Conservation (phyloP, 257 asterid genomes). For the Solanum appendiculatum region DNA sequence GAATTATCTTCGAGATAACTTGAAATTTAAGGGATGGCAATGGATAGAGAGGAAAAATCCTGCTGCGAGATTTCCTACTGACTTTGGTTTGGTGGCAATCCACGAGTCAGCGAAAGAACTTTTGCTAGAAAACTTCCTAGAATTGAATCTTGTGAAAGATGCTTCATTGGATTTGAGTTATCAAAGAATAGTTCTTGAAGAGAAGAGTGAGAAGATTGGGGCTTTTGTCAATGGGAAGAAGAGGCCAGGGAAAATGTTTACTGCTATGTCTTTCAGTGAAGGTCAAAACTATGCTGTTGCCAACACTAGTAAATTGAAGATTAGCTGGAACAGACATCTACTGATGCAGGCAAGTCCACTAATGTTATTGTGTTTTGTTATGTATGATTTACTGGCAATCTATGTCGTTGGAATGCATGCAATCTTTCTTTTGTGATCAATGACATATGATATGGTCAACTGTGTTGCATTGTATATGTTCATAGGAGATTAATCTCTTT, state of each 20-base stretch:
- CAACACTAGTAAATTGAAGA: conserved; percentile 20
- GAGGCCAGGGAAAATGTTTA: conserved; percentile 87
- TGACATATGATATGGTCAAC: neutral
- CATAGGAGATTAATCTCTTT: neutral
- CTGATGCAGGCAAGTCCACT: conserved; percentile 58
- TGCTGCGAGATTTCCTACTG: conserved; percentile 73
- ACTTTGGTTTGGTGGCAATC: conserved; percentile 70
- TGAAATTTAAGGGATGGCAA: conserved; percentile 62
- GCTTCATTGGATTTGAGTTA: conserved; percentile 73
- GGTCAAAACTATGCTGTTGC: conserved; percentile 3
- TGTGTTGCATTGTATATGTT: neutral
- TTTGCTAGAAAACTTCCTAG: conserved; percentile 46
- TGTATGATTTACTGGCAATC: neutral
- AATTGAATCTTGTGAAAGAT: conserved; percentile 75
- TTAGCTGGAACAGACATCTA: conserved; percentile 54
- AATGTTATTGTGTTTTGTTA: neutral
- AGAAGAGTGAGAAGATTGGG: conserved; percentile 26
- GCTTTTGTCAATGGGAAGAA: conserved; percentile 57
- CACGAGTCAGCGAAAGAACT: conserved; percentile 33
- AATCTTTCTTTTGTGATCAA: neutral
- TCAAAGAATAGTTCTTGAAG: conserved; percentile 51
- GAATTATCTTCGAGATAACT: conserved; percentile 42
- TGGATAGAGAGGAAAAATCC: conserved; percentile 85
- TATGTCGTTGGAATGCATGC: neutral
- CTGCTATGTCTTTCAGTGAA: conserved; percentile 77